Percentiles rank a stretch among this genome's conserved stretches.
Conservation (phyloP, 371 early-diverging fungal genomes). For the Mortierella sp. region DNA sequence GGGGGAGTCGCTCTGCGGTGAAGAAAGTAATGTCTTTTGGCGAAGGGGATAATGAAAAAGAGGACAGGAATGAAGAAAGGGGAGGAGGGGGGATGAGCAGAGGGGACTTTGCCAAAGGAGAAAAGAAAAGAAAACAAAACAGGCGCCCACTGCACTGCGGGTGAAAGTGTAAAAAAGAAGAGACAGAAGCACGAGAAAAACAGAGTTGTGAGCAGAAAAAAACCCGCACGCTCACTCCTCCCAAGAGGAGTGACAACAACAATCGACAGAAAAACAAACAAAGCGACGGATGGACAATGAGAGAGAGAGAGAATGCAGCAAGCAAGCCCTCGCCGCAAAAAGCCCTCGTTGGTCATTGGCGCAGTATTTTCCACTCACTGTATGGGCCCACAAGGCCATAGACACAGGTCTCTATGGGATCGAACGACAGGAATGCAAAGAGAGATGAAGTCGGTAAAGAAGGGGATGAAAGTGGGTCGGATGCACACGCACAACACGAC, state of each 20-base stretch:
- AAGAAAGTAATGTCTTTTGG: not conserved
- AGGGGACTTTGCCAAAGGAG: not conserved
- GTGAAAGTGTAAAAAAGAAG: not conserved
- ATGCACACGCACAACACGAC: not conserved
- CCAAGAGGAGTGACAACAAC: too few species aligned
- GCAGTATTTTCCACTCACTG: slow-evolving; percentile 12
- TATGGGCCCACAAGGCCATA: not conserved
- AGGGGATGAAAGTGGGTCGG: not conserved
- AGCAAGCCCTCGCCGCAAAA: not conserved
- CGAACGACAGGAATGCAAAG: not conserved
- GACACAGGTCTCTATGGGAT: not conserved
- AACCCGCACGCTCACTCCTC: not conserved
- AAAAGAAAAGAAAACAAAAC: not conserved
- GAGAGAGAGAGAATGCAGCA: not conserved
- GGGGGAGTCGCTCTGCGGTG: not conserved
- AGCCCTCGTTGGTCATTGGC: not conserved
- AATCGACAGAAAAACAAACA: not conserved
- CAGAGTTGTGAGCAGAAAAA: not conserved
- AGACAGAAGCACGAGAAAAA: not conserved
- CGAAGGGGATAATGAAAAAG: not conserved
- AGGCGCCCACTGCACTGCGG: not conserved
- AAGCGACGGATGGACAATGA: not conserved
- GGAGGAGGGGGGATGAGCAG: not conserved
- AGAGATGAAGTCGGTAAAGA: not conserved
- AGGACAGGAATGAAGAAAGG: not conserved